Evolutionary conservation across 2,329 filamentous ascomycete genomes (phyloP).

Genomic region (Hypoxylon sp.): DNA sequence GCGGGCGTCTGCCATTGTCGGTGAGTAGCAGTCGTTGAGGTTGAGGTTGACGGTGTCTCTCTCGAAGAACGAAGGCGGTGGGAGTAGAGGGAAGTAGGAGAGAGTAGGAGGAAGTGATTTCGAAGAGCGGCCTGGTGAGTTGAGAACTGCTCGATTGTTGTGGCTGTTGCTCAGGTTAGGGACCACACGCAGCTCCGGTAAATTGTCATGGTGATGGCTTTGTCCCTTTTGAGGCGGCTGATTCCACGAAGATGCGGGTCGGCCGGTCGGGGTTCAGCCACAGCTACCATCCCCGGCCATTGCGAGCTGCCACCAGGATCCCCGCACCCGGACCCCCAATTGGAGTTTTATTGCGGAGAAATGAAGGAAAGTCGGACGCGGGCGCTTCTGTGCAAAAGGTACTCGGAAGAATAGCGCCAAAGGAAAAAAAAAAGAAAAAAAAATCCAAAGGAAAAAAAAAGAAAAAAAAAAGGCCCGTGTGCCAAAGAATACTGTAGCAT

Average conservation of each 20-base stretch:
- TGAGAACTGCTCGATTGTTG: not conserved
- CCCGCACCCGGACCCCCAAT: conserved; percentile 34
- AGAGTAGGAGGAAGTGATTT: not conserved
- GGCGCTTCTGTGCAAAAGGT: no score
- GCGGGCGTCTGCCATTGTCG: conserved; percentile 81
- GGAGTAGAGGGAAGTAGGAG: not conserved
- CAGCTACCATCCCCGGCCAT: conserved; percentile 3
- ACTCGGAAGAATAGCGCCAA: no score
- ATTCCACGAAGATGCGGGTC: conserved; percentile 31
- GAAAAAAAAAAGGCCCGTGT: no score
- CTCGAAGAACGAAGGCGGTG: not conserved
- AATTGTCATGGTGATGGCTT: conserved; percentile 24
- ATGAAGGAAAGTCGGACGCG: not conserved
- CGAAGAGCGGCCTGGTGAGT: not conserved
- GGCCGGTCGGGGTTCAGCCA: conserved; percentile 31
- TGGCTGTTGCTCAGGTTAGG: conserved; percentile 23
- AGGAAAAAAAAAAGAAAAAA: no score
- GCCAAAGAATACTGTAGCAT: not conserved
- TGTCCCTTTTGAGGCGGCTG: conserved; percentile 29
- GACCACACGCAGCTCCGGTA: conserved; percentile 1
- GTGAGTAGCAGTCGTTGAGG: not conserved
- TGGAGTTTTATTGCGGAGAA: conserved; percentile 34
- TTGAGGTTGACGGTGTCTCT: not conserved
- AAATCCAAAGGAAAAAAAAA: no score
- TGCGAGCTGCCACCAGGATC: conserved; percentile 9